A percentile compares a stretch with the other conserved stretches of the same genome.
Evolutionary conservation across 176 grass and related monocot genomes (phyloP).

Genomic region (Canna indica): DNA sequence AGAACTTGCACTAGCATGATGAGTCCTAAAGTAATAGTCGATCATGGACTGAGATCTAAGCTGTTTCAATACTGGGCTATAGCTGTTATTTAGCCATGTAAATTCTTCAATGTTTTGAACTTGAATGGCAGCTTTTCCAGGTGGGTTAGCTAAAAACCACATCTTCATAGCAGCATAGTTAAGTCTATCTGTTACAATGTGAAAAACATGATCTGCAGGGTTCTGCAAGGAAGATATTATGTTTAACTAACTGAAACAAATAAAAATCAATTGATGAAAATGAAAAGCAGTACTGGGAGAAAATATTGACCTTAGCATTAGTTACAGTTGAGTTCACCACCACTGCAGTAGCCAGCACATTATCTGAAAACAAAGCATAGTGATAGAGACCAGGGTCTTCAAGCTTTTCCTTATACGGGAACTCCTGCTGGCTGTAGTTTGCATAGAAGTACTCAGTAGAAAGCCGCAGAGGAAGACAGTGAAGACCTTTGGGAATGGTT

Average conservation of each 20-base stretch:
- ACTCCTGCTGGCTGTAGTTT: constrained; percentile 34
- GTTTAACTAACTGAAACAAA: neutral
- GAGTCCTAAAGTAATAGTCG: constrained; percentile 66
- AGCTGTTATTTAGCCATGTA: constrained; percentile 78
- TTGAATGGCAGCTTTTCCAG: constrained; percentile 59
- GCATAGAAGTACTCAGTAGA: constrained; percentile 52
- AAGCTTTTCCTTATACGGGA: constrained; percentile 49
- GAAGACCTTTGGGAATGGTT: constrained; percentile 86
- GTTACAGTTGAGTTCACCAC: constrained; percentile 79
- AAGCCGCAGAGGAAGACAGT: constrained; percentile 65
- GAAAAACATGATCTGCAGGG: constrained; percentile 68
- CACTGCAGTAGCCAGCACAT: constrained; percentile 63
- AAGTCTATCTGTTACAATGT: constrained; percentile 80
- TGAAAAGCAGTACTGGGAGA: neutral
- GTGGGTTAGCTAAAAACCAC: constrained; percentile 90
- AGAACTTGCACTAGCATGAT: constrained; percentile 34
- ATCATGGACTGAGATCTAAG: constrained; percentile 69
- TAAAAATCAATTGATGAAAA: neutral
- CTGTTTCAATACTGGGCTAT: constrained; percentile 67
- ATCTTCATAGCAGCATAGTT: constrained; percentile 83
- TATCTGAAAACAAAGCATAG: constrained; percentile 89
- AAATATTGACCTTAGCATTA: constrained; percentile 71
- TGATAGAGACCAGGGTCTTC: constrained; percentile 52
- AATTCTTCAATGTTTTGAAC: constrained; percentile 75
- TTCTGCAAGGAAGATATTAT: constrained; percentile 41